A percentile compares a stretch with the other conserved stretches of the same genome.
These are phyloP conservation scores for Cryptococcus sp. DNA, from an alignment of 1,284 basidiomycete species.

Conservation along the genomic window DNA sequence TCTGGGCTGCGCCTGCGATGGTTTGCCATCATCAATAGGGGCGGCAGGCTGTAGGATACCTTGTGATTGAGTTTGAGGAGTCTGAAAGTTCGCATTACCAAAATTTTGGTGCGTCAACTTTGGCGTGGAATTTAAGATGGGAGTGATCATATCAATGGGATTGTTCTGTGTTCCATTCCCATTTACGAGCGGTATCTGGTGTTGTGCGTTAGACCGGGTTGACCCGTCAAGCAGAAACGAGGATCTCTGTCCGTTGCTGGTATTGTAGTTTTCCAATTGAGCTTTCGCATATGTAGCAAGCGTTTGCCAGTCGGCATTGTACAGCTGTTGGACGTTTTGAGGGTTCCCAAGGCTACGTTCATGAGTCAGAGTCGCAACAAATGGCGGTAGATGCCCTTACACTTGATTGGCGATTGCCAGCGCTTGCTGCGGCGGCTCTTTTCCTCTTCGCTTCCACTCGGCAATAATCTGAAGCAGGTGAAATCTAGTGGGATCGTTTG, in stretches of 20 bases:
- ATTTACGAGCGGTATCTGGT: background rate
- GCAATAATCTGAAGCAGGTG: constrained; percentile 11
- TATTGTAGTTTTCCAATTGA: background rate
- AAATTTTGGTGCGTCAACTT: background rate
- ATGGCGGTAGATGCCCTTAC: background rate
- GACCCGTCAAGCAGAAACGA: too few relatives aligned
- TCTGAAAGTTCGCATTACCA: background rate
- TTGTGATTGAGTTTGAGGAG: background rate
- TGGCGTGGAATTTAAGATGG: background rate
- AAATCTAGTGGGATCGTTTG: constrained; percentile 5
- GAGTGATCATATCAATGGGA: constrained; percentile 9
- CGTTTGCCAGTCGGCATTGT: background rate
- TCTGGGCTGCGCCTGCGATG: background rate
- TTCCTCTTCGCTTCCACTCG: constrained; percentile 10
- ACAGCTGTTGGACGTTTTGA: background rate
- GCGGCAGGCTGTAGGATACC: background rate
- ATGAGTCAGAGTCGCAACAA: background rate
- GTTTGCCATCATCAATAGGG: background rate
- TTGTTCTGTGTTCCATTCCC: constrained; percentile 2
- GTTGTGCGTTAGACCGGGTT: background rate
- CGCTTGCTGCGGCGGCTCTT: constrained; percentile 3
- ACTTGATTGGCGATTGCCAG: background rate
- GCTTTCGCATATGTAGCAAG: constrained; percentile 1
- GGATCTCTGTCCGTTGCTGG: background rate
- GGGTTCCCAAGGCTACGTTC: constrained; percentile 1